Evolutionary conservation across 495 filamentous ascomycete species (phyloP).

Genomic region (Penicillium mononematosum): DNA sequence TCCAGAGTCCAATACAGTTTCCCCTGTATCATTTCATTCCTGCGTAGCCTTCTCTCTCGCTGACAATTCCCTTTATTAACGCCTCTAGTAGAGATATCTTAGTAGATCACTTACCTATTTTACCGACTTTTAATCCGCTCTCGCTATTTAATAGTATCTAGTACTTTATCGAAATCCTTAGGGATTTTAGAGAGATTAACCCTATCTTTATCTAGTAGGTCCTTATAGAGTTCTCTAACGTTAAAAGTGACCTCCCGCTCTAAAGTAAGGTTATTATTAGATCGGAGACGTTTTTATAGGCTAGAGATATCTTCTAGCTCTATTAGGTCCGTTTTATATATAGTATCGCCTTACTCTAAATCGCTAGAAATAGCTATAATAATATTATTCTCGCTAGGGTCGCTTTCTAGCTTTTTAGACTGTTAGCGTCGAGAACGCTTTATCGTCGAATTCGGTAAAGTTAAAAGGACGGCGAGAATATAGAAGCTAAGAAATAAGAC

Average conservation of each 20-base stretch:
- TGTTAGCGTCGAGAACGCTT: constrained; percentile 11
- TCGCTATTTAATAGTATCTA: constrained; percentile 15
- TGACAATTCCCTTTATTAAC: too few relatives aligned
- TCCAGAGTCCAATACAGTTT: too few relatives aligned
- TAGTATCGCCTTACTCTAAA: constrained; percentile 9
- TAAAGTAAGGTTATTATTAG: constrained; percentile 1
- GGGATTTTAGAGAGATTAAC: constrained; percentile 22
- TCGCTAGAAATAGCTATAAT: constrained; percentile 7
- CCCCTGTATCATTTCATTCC: too few relatives aligned
- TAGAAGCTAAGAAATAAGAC: constrained; percentile 1
- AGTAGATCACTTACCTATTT: constrained; percentile 12
- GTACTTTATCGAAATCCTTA: constrained; percentile 23
- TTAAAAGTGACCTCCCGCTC: constrained; percentile 4
- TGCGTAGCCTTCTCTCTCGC: too few relatives aligned
- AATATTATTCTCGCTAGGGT: constrained; percentile 1
- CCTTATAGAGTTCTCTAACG: constrained; percentile 10
- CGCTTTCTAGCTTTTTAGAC: constrained; percentile 9
- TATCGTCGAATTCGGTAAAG: neutral
- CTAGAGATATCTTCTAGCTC: constrained; percentile 5
- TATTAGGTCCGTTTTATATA: constrained; percentile 12
- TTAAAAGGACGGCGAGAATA: constrained; percentile 1
- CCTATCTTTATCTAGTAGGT: constrained; percentile 20
- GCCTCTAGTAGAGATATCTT: too few relatives aligned
- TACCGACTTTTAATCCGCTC: constrained; percentile 21
- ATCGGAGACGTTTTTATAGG: constrained; percentile 14